Base-by-base conservation (phyloP, 2,329 filamentous ascomycete genomes). In the Onygenales sp. region DNA sequence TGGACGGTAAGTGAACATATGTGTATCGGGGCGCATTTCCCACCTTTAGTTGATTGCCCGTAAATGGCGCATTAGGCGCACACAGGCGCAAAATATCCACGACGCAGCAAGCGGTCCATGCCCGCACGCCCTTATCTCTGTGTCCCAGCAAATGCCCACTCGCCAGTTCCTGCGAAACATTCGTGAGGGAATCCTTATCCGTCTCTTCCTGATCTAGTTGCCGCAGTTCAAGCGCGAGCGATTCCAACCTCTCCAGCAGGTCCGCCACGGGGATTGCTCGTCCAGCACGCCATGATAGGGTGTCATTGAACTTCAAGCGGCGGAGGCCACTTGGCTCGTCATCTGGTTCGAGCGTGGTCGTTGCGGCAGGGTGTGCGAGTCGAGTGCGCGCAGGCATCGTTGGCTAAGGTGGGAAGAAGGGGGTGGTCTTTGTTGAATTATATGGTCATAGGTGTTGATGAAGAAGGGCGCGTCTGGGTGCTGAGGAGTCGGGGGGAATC, bases 31-130 rank as follows among this genome's bases (percentile, higher is more conserved):
- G 54, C 53, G 3, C 21, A 43, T 35, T 1, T 43, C 10, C 75
- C 71, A 92, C 90, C 85, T 94, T 95, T 58, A 97, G 79, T 73
- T 97, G 91, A 55, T 87, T 83, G 42, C 82, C 83, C 27, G 89
- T 94, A 71, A 95, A 97, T 14, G 93, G 93, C 67, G 93, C 93
- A 77, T 97, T 86, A 0, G 93, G 93, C 32, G 93, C 93, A 72
- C 89, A 95, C 54, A 98, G 79, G 63, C 88, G 86, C 66, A 98
- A 81, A 61, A 98, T 87, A 68, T 98, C 93, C 52, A 96, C 90
- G 57, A 97, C 78, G 68, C 91, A 97, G 64, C 88, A 88, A 43
- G 90, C 85, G 35, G 88, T 82, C 75, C 87, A 95, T 31, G 93
- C 92, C 69, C 87, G 86, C 59, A 98, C 90, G 53, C 93, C 93